A percentile compares a stretch with the other conserved stretches of the same genome.
phyloP scores from a whole-genome alignment of 495 filamentous ascomycete species.

The Penicillium goetzii region DNA sequence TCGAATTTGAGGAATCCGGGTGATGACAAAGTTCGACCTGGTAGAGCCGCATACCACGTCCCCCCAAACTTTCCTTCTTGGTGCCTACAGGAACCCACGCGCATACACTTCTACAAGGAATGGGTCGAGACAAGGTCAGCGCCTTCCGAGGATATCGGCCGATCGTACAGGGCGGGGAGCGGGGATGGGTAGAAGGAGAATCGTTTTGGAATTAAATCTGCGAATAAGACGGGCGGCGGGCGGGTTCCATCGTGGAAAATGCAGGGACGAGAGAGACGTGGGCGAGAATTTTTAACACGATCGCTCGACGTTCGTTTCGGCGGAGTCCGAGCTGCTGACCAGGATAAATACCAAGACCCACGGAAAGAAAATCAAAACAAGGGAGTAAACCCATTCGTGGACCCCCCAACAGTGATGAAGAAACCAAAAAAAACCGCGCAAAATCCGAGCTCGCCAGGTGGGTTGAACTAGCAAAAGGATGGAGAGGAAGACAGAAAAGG shows the following conservation, averaged over 20 bases:
- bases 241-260: constrained; percentile 40
- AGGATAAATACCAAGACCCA: constrained; percentile 40
- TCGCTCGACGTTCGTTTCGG: constrained; percentile 50
- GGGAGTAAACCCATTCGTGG: constrained; percentile 6
- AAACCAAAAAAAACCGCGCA: constrained; percentile 1
- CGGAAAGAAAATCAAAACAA: constrained; percentile 17
- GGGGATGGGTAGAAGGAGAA: constrained; percentile 32
- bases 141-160: constrained; percentile 26
- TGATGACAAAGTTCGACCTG: background rate
- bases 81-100: background rate
- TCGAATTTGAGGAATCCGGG: background rate
- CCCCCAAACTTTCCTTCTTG: background rate
- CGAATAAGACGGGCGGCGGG: constrained; percentile 43
- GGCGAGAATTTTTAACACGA: constrained; percentile 36
- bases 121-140: constrained; percentile 11
- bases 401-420: constrained; percentile 7
- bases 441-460: constrained; percentile 10
- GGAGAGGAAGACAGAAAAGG: background rate
- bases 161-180: constrained; percentile 35
- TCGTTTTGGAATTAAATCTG: constrained; percentile 41
- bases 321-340: constrained; percentile 49
- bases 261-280: constrained; percentile 42
- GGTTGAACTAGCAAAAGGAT: background rate
- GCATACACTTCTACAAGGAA: constrained; percentile 22
- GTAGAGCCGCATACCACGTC: background rate